Base-by-base conservation (phyloP, 768 basidiomycete genomes). In the Russula dissimulans region DNA sequence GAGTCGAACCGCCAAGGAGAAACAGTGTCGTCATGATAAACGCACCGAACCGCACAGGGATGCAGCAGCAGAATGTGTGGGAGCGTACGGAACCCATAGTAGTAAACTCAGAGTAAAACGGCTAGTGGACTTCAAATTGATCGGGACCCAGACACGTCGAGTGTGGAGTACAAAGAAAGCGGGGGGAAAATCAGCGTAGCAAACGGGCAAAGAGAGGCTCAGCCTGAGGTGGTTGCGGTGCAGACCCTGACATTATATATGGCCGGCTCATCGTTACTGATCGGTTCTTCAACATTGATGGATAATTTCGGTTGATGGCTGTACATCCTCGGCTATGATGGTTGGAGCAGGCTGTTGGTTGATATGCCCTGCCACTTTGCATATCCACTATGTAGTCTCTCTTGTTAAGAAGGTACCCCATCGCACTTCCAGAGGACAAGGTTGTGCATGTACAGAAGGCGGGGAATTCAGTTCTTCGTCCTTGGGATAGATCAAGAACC, bases 21-120 rank as follows among this genome's bases (percentile, higher is more conserved):
- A 74, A 74, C n/a, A 76, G 61, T 61, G 81, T 67, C 56, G 77
- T 74, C 60, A 84, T 69, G 43, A 83, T 79, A 69, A 84, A 81
- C 45, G 84, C 81, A 61, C 83, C 83, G 56, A 82, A 74, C 66
- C 83, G 78, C 69, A 85, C 83, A 32, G 83, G 84, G 67, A 85
- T 76, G 72, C 82, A 85, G 72, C 79, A 83, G 71, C 81, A 84
- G 71, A 85, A 85, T 67, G 73, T 81, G 64, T 78, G 78, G 18
- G 79, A 77, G 61, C 76, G 79, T 66, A 80, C 75, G 72, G 78
- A 75, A 64, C 65, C 73, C 80, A 81, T 81, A 15, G n/a, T 17
- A 11, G 38, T 11, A 29, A 46, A 32, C 4, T 46, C 7, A 5
- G 31, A 17, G 34, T 52, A 29, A 48, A 14, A 50, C 31, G 29